Evolutionary conservation across 2,329 filamentous ascomycete species (phyloP), one percentile per base, ranked within the genome.

Genomic region (Hansfordia pulvinata): DNA sequence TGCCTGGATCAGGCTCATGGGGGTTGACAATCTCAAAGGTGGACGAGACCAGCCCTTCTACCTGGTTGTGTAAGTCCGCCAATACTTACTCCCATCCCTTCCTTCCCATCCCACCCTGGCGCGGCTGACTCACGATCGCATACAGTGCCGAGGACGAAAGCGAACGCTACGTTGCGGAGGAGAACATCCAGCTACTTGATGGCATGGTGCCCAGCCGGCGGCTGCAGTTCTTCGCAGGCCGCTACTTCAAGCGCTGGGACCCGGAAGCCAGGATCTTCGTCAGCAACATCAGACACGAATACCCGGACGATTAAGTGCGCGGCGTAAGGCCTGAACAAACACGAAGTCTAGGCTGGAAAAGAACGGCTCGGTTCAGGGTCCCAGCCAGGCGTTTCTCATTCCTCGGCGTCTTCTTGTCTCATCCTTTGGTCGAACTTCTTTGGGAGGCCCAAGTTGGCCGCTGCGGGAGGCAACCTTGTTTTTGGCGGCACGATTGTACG

Each of bases 191-290:
- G n/a, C n/a, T n/a, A n/a, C n/a, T n/a, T n/a, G 21, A 29, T 8
- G 10, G 18, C 6, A 24, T 29, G n/a, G 19, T 17, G 9, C 20
- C 19, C 7, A 6, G 5, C 6, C 11, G 19, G 10, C 11, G 14
- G 6, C 6, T 29, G 8, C 10, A 24, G 6, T 9, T n/a, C 8
- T 19, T 25, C 11, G 20, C 27, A 4, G 27, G 27, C 6, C 20
- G 19, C 5, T 22, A 29, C 13, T 29, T 29, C 27, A 29, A 24
- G 16, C 27, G 27, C 16, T 29, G 27, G 27, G 21, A 29, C 22
- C 8, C 14, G 8, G 24, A 10, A 5, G 17, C 13, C 10, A 12
- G 21, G 4, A 4, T 8, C 11, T 29, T 29, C 18, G 16, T 29
- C 13, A 29, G 27, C 15, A 29, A 29, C 17, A 17, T 29, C 8